Evolutionary conservation across 306 rosid genomes (phyloP).

Genomic region (Styphnolobium japonicum): DNA sequence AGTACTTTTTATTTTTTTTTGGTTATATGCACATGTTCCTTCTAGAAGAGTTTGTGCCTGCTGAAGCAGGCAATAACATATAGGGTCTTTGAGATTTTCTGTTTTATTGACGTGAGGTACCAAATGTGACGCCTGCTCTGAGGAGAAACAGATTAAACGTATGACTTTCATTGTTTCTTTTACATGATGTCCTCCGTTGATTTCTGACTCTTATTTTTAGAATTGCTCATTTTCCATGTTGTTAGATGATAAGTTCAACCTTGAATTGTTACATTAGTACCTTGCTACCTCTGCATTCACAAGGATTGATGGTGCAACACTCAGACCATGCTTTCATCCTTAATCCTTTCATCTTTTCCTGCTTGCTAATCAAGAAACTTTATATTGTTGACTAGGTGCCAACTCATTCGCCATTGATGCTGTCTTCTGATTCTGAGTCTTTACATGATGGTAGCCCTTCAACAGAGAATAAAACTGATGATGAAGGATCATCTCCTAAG

Average conservation of each 20-base stretch:
- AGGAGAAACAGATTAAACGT: not conserved
- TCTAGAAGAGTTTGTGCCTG: not conserved
- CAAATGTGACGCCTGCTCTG: not conserved
- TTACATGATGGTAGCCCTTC: slow-evolving; percentile 35
- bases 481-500: slow-evolving; percentile 41
- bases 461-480: slow-evolving; percentile 28
- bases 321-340: not conserved
- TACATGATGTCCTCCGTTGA: not conserved
- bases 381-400: slow-evolving; percentile 52
- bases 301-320: not conserved
- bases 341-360: not conserved
- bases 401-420: slow-evolving; percentile 36
- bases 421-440: slow-evolving; percentile 67
- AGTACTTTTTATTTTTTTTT: not conserved
- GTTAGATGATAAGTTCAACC: not conserved
- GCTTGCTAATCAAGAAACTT: not conserved
- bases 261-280: not conserved
- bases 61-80: not conserved
- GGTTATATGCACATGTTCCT: not conserved
- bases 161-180: not conserved
- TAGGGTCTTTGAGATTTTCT: not conserved
- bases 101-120: not conserved
- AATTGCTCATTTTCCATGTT: not conserved
- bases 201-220: no score
- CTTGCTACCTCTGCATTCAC: not conserved